These are phyloP conservation scores for Exobasidium rhododendri DNA, from an alignment of 1,284 basidiomycete genomes.

Conservation along the genomic window DNA sequence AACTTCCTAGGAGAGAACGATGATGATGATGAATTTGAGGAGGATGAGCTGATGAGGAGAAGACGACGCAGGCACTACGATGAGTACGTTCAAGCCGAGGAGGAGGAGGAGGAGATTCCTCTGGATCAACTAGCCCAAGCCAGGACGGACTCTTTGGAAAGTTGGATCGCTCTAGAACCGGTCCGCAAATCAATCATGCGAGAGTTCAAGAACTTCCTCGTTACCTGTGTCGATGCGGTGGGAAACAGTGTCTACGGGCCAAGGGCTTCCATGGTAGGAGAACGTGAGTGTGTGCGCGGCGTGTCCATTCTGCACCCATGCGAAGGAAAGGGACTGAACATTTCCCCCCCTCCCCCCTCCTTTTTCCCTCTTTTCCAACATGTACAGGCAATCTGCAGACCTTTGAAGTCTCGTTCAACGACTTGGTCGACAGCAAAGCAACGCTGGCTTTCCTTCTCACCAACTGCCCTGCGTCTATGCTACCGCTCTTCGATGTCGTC, in stretches of 20 bases:
- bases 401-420: constrained; percentile 90
- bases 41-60: constrained; percentile 50
- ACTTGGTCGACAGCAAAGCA: constrained; percentile 83
- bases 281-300: constrained; percentile 73
- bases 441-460: constrained; percentile 95
- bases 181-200: constrained; percentile 84
- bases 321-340: no score
- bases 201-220: constrained; percentile 91
- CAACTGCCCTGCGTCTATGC: constrained; percentile 88
- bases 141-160: constrained; percentile 91
- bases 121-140: constrained; percentile 94
- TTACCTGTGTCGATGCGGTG: constrained; percentile 89
- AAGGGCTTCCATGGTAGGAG: constrained; percentile 86
- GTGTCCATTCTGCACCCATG: no score
- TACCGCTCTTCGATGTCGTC: constrained; percentile 91
- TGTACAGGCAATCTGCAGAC: constrained; percentile 66
- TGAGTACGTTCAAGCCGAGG: constrained; percentile 56
- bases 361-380: no score
- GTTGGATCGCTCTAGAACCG: constrained; percentile 91
- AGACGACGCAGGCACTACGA: constrained; percentile 57
- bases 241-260: constrained; percentile 91
- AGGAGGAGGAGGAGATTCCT: constrained; percentile 74
- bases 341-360: neutral
- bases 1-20: constrained; percentile 75
- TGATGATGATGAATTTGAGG: constrained; percentile 48